Evolutionary conservation across 2,329 filamentous ascomycete species (phyloP).

Genomic region (Davidsoniella australis): DNA sequence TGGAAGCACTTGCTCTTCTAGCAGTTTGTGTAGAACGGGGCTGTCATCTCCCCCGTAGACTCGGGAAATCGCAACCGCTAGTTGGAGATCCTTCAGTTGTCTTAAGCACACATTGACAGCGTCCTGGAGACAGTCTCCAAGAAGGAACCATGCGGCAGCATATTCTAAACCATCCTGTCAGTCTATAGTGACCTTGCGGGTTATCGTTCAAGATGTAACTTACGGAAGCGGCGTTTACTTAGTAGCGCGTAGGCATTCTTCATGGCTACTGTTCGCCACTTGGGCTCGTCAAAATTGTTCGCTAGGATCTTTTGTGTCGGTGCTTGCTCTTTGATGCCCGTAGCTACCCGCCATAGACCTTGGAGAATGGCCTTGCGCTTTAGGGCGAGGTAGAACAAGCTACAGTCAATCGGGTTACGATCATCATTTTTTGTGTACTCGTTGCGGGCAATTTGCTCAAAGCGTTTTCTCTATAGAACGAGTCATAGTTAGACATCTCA

Average conservation of each 20-base stretch:
- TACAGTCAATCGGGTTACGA: slow-evolving; percentile 82
- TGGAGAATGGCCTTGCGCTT: slow-evolving; percentile 80
- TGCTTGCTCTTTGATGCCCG: slow-evolving; percentile 70
- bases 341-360: slow-evolving; percentile 87
- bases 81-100: slow-evolving; percentile 73
- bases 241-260: slow-evolving; percentile 96
- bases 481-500: background rate
- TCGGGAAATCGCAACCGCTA: slow-evolving; percentile 74
- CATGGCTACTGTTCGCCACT: slow-evolving; percentile 75
- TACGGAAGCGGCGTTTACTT: slow-evolving; percentile 74
- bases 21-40: slow-evolving; percentile 51
- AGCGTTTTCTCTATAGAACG: slow-evolving; percentile 22
- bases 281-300: slow-evolving; percentile 78
- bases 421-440: slow-evolving; percentile 80
- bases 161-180: slow-evolving; percentile 47
- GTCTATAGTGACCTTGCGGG: background rate
- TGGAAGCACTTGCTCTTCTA: slow-evolving; percentile 65
- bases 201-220: slow-evolving; percentile 15
- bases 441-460: slow-evolving; percentile 80
- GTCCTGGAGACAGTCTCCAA: slow-evolving; percentile 70
- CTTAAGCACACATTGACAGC: slow-evolving; percentile 75
- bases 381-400: slow-evolving; percentile 78
- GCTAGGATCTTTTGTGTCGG: slow-evolving; percentile 63
- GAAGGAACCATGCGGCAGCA: slow-evolving; percentile 84
- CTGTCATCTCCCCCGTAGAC: slow-evolving; percentile 79